These are phyloP conservation scores for Biscutella laevigata DNA, from an alignment of 441 rosid genomes.

Conservation along the genomic window DNA sequence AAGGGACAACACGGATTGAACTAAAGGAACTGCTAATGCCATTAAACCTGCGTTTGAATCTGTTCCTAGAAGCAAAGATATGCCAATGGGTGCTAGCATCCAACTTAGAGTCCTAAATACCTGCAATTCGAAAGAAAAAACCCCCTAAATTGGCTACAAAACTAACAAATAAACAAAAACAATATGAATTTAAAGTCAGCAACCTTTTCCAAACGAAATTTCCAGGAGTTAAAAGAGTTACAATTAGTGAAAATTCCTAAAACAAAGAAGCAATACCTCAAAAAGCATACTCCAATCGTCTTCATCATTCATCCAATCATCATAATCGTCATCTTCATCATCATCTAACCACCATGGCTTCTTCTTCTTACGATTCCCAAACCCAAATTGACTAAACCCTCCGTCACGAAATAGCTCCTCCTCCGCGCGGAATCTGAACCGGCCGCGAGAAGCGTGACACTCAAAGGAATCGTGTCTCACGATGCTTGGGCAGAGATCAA, in stretches of 20 bases:
- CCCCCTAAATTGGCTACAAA: background rate
- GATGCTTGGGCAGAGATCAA: slow-evolving; percentile 12
- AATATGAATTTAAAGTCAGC: background rate
- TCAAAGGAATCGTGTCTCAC: slow-evolving; percentile 3
- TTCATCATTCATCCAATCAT: slow-evolving; percentile 24
- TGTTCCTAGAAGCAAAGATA: slow-evolving; percentile 62
- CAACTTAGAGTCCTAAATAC: slow-evolving; percentile 56
- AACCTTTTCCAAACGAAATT: background rate
- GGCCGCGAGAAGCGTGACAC: slow-evolving; percentile 19
- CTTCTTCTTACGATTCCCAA: slow-evolving; percentile 32
- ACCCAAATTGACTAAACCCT: slow-evolving; percentile 21
- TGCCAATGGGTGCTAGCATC: slow-evolving; percentile 70
- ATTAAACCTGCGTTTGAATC: slow-evolving; percentile 67
- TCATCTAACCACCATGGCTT: slow-evolving; percentile 46
- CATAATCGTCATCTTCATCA: slow-evolving; percentile 24
- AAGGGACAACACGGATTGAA: slow-evolving; percentile 53
- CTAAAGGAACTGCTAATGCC: slow-evolving; percentile 83
- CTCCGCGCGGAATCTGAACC: too few species aligned
- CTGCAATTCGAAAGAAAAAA: slow-evolving; percentile 28
- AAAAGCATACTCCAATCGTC: slow-evolving; percentile 43
- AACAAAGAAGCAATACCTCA: slow-evolving; percentile 36
- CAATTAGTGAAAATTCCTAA: background rate
- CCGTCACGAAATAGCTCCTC: slow-evolving; percentile 33
- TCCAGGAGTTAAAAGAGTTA: background rate
- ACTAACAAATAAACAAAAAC: background rate